phyloP scores from a whole-genome alignment of 345 rosid species.

The Linum lewisii region DNA sequence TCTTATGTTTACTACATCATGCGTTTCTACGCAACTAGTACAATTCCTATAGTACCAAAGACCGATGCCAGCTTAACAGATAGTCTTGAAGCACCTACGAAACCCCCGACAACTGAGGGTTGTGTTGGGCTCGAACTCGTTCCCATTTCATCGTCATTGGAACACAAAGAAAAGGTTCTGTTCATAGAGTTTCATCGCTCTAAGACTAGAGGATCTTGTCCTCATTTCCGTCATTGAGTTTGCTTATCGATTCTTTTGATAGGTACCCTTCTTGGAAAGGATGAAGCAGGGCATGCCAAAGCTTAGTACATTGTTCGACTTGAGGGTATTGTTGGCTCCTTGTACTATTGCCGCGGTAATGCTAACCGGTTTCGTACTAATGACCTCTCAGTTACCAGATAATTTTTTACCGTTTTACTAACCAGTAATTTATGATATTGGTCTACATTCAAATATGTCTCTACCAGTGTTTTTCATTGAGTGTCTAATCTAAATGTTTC shows the following conservation, averaged over 20 bases:
- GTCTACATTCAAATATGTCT: not conserved
- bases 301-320: constrained; percentile 16
- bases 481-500: too few relatives aligned
- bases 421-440: not conserved
- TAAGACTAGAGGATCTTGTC: too few relatives aligned
- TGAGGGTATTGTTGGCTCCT: constrained; percentile 28
- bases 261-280: constrained; percentile 17
- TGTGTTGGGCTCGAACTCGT: not conserved
- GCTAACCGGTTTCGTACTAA: not conserved
- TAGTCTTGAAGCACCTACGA: not conserved
- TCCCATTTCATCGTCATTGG: not conserved
- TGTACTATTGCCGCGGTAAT: constrained; percentile 33
- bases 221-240: too few relatives aligned
- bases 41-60: constrained; percentile 6
- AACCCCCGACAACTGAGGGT: not conserved
- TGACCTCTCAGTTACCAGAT: not conserved
- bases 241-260: not conserved
- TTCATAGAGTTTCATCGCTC: too few relatives aligned
- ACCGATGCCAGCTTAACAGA: not conserved
- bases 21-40: constrained; percentile 22
- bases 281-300: constrained; percentile 7
- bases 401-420: too few relatives aligned
- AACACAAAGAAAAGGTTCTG: not conserved
- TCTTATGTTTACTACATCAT: constrained; percentile 37
- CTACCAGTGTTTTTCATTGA: not conserved